Evolutionary conservation across 1,284 basidiomycete genomes (phyloP), one percentile per base, ranked within the genome.

Genomic region (Marasmius fiardii): DNA sequence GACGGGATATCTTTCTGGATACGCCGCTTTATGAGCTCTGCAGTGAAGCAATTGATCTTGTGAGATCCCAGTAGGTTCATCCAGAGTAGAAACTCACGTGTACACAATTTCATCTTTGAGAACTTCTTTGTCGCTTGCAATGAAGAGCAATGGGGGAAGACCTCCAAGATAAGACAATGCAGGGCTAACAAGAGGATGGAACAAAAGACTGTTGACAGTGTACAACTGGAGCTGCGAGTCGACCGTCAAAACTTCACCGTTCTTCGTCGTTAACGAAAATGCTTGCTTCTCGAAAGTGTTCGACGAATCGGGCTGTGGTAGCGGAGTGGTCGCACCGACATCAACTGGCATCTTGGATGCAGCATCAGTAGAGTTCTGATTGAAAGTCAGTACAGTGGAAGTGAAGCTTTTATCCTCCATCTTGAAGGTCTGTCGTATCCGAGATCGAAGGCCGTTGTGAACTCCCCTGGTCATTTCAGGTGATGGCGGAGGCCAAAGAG

Each of bases 71-170:
- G 24, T 51, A 18, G 33, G 41, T 34, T 33, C 24, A 16, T 51
- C 54, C 16, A 41, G 28, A 10, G 28, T 31, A 53, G n/a, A 18
- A 34, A 79, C 90, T 65, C 61, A 93, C 90, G 81, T 73, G 66
- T 93, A 98, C 37, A 98, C 83, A 48, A 94, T 88, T 71, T 98
- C 95, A 66, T 99, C 96, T 49, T 93, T 78, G 43, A 98, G 72
- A 0, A 98, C 94, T 71, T 99, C 96, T 62, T 88, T 88, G 63
- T 98, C 90, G 35, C 96, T 90, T 1, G 85, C 90, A 60, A 96
- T 86, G 61, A 99, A 76, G 50, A 93, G 76, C 50, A 98, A 68
- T 2, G 96, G 95, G 1, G 93, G 93, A 0, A 99, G 72, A 1
- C 95, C 95, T 7, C 96, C 96, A 7, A 98, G 79, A 65, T 95